Base-by-base conservation (phyloP, 805 yeast genomes). In the Lipomyces sp. region DNA sequence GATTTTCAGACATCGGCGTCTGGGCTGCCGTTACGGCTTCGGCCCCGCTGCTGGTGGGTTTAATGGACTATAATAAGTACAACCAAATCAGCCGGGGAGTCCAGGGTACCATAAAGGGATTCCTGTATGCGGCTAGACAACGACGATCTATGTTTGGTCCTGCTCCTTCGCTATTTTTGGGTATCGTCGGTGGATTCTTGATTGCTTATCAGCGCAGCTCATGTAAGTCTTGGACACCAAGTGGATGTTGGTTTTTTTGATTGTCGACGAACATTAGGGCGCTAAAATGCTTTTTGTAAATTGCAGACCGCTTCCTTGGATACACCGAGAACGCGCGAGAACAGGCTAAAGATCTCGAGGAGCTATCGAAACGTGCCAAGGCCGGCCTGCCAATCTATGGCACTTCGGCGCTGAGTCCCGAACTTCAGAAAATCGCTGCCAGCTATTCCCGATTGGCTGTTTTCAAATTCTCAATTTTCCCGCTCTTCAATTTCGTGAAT, bases 401-500 rank as follows among this genome's bases (percentile, higher is more conserved):
- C 55, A 82, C 73, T 67, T 86, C 91, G 64, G 80, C 82, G 60
- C 82, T 90, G 78, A 83, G 85, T 58, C 89, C 86, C 66, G 85
- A 91, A 81, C 78, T 88, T 73, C 90, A 90, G 77, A 89, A 86
- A 72, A 82, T 89, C 70, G 86, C 96, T 66, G 86, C 89, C 73
- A 84, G 92, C 80, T 89, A 89, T 82, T 88, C 95, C 32, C 89
- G 87, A 72, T 86, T 86, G 75, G 86, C 96, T 6, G 86, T 85
- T 74, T 77, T 85, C 64, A 79, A 82, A 63, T 75, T 87, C 72
- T 84, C 86, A 64, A 75, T 89, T 67, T 77, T 90, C 73, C 96
- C 96, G 32, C 87, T 92, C 91, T 90, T 91, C 82, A 91, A 91
- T 79, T 80, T 89, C 69, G 92, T 87, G 57, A 80, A 86, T 76